Conservation (phyloP, 2,329 filamentous ascomycete species). For the Tothia fuscella region DNA sequence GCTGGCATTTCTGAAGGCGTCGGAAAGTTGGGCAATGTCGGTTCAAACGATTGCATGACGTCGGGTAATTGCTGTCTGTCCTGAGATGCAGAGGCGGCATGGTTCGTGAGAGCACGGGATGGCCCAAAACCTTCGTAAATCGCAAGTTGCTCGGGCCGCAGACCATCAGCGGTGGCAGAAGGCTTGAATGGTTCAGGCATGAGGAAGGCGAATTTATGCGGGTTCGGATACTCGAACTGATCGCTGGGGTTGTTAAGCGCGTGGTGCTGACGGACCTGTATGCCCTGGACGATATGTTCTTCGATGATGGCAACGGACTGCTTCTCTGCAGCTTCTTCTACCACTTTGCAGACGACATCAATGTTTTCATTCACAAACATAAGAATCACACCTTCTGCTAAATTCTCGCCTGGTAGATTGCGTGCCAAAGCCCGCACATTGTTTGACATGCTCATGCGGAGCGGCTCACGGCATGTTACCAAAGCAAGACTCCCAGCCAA, state of each 20-base stretch:
- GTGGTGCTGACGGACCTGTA: conserved; percentile 68
- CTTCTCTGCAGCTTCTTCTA: conserved; percentile 91
- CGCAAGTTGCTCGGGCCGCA: conserved; percentile 85
- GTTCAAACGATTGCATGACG: conserved; percentile 44
- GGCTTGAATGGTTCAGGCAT: conserved; percentile 83
- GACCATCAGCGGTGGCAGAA: conserved; percentile 44
- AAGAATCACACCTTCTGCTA: conserved; percentile 88
- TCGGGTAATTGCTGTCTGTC: conserved; percentile 51
- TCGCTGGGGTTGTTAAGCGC: conserved; percentile 65
- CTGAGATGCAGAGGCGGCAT: conserved; percentile 30
- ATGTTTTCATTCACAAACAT: conserved; percentile 99
- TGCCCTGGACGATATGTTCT: conserved; percentile 71
- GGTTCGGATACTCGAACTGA: conserved; percentile 66
- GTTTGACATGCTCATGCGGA: conserved; percentile 94
- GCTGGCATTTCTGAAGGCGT: conserved; percentile 51
- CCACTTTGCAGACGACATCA: conserved; percentile 82
- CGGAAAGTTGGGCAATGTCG: conserved; percentile 47
- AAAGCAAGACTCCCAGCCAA: conserved; percentile 87
- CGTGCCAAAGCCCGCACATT: conserved; percentile 80
- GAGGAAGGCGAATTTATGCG: conserved; percentile 85
- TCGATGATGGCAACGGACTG: conserved; percentile 91
- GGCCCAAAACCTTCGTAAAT: conserved; percentile 85
- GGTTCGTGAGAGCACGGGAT: conserved; percentile 39
- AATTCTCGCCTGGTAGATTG: conserved; percentile 49
- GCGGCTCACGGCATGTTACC: conserved; percentile 95